Percentiles rank a stretch among this genome's conserved stretches.
Evolutionary conservation across 2,329 filamentous ascomycete species (phyloP).

Genomic region (Apiospora phragmitis): DNA sequence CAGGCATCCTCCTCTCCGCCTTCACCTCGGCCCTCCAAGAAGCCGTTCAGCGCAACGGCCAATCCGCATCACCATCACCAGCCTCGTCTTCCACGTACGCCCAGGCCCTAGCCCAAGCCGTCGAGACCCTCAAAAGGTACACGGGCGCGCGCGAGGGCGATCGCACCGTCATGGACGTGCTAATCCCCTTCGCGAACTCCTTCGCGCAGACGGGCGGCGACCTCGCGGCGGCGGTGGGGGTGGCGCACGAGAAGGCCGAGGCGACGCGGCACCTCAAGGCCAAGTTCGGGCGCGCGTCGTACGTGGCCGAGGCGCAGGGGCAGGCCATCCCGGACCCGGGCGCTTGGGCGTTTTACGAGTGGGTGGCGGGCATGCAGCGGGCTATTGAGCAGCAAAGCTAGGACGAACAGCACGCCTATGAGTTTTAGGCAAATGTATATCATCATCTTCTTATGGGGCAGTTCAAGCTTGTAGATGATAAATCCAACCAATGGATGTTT

Average conservation of each 20-base stretch:
- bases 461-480: too few relatives aligned
- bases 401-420: not conserved
- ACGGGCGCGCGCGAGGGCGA: slow-evolving; percentile 29
- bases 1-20: slow-evolving; percentile 30
- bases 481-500: too few relatives aligned
- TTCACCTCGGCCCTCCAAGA: slow-evolving; percentile 22
- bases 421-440: not conserved
- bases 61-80: not conserved
- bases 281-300: slow-evolving; percentile 29
- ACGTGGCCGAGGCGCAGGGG: slow-evolving; percentile 28
- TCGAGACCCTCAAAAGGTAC: slow-evolving; percentile 25
- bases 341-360: slow-evolving; percentile 33
- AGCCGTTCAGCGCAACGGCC: not conserved
- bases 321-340: slow-evolving; percentile 32
- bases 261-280: slow-evolving; percentile 28
- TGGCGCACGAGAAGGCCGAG: slow-evolving; percentile 30
- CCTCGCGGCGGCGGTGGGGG: slow-evolving; percentile 39
- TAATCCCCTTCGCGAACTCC: slow-evolving; percentile 21
- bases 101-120: slow-evolving; percentile 21
- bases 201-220: slow-evolving; percentile 18
- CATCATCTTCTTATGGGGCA: too few relatives aligned
- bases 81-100: slow-evolving; percentile 19
- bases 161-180: slow-evolving; percentile 25
- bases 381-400: slow-evolving; percentile 9
- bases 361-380: slow-evolving; percentile 17